These are phyloP conservation scores for Noccaea caerulescens DNA, from an alignment of 345 rosid genomes.

Conservation along the genomic window DNA sequence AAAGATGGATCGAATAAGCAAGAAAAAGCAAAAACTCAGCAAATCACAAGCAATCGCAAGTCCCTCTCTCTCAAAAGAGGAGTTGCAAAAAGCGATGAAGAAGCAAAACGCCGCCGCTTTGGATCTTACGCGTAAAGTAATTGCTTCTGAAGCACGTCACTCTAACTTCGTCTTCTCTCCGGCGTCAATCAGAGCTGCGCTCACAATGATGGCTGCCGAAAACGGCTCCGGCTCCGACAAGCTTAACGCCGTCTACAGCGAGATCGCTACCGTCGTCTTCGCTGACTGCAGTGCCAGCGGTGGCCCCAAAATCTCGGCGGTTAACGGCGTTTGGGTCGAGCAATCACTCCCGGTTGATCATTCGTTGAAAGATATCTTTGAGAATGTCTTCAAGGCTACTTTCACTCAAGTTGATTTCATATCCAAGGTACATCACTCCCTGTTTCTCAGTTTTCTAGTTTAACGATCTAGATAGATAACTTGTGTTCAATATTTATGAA, in stretches of 20 bases:
- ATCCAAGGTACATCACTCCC: neutral
- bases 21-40: neutral
- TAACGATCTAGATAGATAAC: too few relatives aligned
- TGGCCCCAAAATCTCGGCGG: neutral
- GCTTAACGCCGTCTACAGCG: neutral
- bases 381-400: neutral
- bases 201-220: neutral
- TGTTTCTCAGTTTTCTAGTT: too few relatives aligned
- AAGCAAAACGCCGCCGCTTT: neutral
- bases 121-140: neutral
- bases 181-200: neutral
- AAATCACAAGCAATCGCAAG: neutral
- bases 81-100: neutral
- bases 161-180: constrained; percentile 11
- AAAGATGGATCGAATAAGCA: neutral
- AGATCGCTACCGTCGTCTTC: neutral
- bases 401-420: too few relatives aligned
- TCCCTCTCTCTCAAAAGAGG: neutral
- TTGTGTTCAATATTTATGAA: neutral
- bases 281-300: neutral
- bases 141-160: neutral
- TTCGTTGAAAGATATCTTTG: neutral
- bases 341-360: neutral
- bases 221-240: neutral
- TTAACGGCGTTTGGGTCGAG: constrained; percentile 25